Evolutionary conservation across 2,329 filamentous ascomycete genomes (phyloP).

Genomic region (Exutisphaerella laricina): DNA sequence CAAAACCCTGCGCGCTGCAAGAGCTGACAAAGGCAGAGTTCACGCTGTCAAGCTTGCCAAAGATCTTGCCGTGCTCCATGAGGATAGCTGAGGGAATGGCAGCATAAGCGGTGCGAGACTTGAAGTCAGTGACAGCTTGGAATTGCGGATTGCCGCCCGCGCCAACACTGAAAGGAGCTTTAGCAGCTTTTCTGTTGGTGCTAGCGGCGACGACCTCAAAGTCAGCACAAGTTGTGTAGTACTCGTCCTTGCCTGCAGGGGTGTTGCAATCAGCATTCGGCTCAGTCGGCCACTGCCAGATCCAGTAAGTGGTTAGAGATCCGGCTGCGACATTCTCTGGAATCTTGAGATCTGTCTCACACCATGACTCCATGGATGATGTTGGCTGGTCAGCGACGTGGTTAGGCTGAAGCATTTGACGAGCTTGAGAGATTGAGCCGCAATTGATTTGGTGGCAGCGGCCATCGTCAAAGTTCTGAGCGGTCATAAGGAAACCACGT

Average conservation of each 20-base stretch:
- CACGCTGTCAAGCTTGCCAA: conserved; percentile 10
- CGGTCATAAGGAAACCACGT: conserved; percentile 68
- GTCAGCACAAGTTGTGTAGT: conserved; percentile 56
- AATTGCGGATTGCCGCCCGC: conserved; percentile 38
- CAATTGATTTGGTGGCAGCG: conserved; percentile 77
- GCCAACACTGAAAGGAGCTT: conserved; percentile 10
- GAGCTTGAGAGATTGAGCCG: conserved; percentile 53
- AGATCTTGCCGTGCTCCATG: conserved; percentile 18
- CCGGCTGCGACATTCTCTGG: conserved; percentile 59
- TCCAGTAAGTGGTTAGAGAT: conserved; percentile 83
- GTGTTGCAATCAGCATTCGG: conserved; percentile 40
- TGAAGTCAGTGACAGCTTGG: conserved; percentile 37
- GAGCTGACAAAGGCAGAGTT: conserved; percentile 19
- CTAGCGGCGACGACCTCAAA: conserved; percentile 44
- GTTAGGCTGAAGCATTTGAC: conserved; percentile 54
- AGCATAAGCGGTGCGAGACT: conserved; percentile 37
- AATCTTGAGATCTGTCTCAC: conserved; percentile 74
- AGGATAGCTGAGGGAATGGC: conserved; percentile 25
- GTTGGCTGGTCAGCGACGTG: conserved; percentile 46
- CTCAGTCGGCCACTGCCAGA: conserved; percentile 82
- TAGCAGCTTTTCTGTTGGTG: conserved; percentile 17
- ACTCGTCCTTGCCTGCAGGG: conserved; percentile 49
- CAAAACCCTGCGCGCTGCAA: conserved; percentile 17
- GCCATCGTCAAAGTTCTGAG: conserved; percentile 80
- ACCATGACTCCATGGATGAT: conserved; percentile 57